Evolutionary conservation across 768 basidiomycete genomes (phyloP).

Genomic region (Lanmaoa pseudosensibilis): DNA sequence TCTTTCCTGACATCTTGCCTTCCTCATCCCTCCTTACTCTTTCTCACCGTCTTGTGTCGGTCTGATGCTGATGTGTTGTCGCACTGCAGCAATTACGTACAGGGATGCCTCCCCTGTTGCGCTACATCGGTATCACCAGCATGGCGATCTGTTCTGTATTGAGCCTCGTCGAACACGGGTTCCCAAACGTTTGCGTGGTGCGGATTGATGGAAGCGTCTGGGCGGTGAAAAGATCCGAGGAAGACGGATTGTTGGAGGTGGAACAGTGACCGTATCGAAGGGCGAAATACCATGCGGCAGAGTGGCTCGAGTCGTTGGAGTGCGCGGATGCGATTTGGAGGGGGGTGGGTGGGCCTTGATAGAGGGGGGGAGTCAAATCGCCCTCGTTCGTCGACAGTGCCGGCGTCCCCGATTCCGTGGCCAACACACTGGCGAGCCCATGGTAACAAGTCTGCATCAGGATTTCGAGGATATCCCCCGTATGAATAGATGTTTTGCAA

Average conservation of each 20-base stretch:
- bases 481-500: too few species aligned
- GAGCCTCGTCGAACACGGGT: conserved; percentile 55
- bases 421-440: too few species aligned
- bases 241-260: conserved; percentile 40
- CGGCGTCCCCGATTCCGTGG: too few species aligned
- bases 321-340: conserved; percentile 54
- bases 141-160: conserved; percentile 40
- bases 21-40: too few species aligned
- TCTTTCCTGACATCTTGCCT: not conserved
- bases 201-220: conserved; percentile 55
- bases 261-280: conserved; percentile 59
- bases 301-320: conserved; percentile 67
- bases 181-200: conserved; percentile 59
- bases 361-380: too few species aligned
- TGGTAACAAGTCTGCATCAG: too few species aligned
- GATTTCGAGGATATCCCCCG: too few species aligned
- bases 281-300: conserved; percentile 49
- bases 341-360: conserved; percentile 16
- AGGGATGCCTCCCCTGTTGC: conserved; percentile 53
- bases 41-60: not conserved
- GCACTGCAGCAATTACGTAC: conserved; percentile 54
- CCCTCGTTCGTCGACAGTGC: too few species aligned
- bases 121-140: conserved; percentile 57
- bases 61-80: conserved; percentile 3
- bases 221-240: conserved; percentile 40